Evolutionary conservation across 305 asterid genomes (phyloP).

Genomic region (Solanum hybrid): DNA sequence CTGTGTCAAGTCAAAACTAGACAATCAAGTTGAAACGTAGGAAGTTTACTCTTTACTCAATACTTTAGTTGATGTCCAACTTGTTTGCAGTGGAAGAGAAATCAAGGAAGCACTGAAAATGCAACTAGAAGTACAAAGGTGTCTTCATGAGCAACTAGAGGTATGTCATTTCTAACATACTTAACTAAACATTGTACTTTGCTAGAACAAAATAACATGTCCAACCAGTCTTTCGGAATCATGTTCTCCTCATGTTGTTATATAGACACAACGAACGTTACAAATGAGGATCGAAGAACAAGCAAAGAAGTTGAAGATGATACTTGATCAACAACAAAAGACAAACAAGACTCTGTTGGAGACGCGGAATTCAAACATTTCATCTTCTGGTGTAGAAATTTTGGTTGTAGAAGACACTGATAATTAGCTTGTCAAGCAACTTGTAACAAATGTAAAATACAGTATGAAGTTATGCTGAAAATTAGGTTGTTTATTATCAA

Average conservation of each 20-base stretch:
- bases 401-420: constrained; percentile 26
- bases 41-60: not conserved
- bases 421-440: not conserved
- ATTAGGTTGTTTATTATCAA: not conserved
- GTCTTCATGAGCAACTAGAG: constrained; percentile 90
- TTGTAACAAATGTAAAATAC: not conserved
- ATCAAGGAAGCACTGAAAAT: constrained; percentile 23
- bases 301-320: constrained; percentile 50
- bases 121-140: constrained; percentile 77
- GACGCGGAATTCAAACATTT: constrained; percentile 18
- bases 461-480: not conserved
- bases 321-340: constrained; percentile 59
- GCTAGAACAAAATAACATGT: not conserved
- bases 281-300: constrained; percentile 83
- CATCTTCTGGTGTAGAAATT: constrained; percentile 25
- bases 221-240: not conserved
- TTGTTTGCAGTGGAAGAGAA: not conserved
- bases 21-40: not conserved
- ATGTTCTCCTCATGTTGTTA: not conserved
- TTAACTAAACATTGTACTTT: not conserved
- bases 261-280: constrained; percentile 49
- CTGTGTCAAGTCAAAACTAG: not conserved
- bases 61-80: not conserved
- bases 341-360: constrained; percentile 25
- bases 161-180: constrained; percentile 17